phyloP scores from a whole-genome alignment of 2,329 filamentous ascomycete genomes.

The Verticillium dahliae region DNA sequence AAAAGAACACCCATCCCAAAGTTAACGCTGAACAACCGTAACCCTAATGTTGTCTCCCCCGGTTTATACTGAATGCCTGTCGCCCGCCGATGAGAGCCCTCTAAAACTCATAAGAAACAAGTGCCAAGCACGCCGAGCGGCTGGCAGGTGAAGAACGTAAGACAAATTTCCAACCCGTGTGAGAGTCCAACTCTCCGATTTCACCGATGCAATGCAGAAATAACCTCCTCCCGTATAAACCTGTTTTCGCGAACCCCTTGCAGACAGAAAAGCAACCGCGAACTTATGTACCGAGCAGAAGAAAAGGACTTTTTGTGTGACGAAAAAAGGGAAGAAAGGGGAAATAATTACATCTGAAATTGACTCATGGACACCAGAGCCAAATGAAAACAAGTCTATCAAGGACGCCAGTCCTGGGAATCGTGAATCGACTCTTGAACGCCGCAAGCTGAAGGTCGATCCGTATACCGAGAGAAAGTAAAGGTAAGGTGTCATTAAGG shows the following conservation, averaged over 20 bases:
- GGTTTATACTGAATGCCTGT: constrained; percentile 2
- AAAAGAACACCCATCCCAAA: not conserved
- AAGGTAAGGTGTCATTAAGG: constrained; percentile 14
- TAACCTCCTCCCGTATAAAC: not conserved
- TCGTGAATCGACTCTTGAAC: constrained; percentile 7
- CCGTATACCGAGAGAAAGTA: constrained; percentile 15
- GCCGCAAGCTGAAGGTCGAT: constrained; percentile 11
- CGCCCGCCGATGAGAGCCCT: not conserved
- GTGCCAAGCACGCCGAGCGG: not conserved
- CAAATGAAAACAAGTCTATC: constrained; percentile 9
- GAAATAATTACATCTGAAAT: constrained; percentile 3
- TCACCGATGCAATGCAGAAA: not conserved
- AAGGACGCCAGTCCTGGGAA: constrained; percentile 9
- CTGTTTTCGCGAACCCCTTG: not conserved
- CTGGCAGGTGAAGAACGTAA: not conserved
- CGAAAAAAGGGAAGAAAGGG: constrained; percentile 4
- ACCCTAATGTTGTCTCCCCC: not conserved
- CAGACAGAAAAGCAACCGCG: constrained; percentile 1
- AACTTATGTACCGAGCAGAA: not conserved
- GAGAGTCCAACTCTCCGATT: not conserved
- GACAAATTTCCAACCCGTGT: not conserved
- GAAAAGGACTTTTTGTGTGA: not conserved
- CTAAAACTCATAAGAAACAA: constrained; percentile 1
- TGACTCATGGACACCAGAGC: not conserved
- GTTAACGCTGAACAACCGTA: not conserved